Evolutionary conservation across 140 eudicot genomes (phyloP), one percentile per base, ranked within the genome.

Genomic region (Stevia rebaudiana): DNA sequence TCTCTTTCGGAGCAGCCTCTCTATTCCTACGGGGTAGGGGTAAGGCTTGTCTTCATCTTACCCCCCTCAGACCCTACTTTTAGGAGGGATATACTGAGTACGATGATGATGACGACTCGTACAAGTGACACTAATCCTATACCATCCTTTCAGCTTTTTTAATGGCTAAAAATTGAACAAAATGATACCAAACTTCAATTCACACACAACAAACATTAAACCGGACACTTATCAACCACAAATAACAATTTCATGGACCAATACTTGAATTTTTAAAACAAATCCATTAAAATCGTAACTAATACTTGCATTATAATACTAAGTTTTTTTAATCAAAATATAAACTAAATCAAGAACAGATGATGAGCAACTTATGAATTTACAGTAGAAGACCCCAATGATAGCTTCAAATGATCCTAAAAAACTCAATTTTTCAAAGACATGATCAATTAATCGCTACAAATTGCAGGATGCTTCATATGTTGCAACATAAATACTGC

Each of bases 391-490:
- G 13, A n/a, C n/a, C n/a, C 10, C 51, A 41, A 23, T 22, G 39
- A 8, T 23, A 65, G 24, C 61, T 49, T 33, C 37, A 48, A 17
- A 55, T 28, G 47, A 40, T 68, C 56, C 36, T 23, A 56, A 8
- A 42, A 54, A 18, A 19, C 22, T 54, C 30, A 17, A 24, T n/a
- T 41, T 37, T 28, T 15, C 4, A 0, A 24, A 30, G 25, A 54
- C 41, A 68, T 68, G 30, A 67, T 53, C 44, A 52, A 46, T 12
- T 69, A 15, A 0, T 42, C 11, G 10, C 57, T 56, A 57, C 42
- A 43, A 17, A 28, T 46, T 57, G 67, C 67, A 69, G 36, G 35
- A 44, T 57, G 40, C 28, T 57, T 56, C 39, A 68, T 3, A 49
- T 18, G 48, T 33, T 49, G 61, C 42, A 41, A 24, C 46, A 24